Evolutionary conservation across 345 rosid species (phyloP), one percentile per base, ranked within the genome.

Genomic region (Jatropha curcas): DNA sequence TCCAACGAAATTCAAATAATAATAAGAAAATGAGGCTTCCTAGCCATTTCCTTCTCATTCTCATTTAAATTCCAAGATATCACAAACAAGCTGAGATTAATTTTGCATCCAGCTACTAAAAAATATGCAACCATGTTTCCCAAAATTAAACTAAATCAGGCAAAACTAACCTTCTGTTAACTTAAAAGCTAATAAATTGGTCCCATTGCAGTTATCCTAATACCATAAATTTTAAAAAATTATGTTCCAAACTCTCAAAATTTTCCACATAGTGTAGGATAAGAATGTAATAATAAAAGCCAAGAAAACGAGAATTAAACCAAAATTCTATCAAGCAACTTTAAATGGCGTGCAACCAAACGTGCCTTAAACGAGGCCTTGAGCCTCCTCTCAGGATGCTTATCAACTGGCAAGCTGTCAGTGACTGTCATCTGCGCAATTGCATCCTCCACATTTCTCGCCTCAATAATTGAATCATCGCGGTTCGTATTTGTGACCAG

Each of bases 291-390:
- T n/a, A 59, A 59, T 16, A 17, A 59, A 20, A 28, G 14, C 19
- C 10, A 6, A 33, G 4, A n/a, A 51, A 33, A 67, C 35, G 10
- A 28, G 5, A 48, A 48, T 3, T 48, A 19, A 4, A 14, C 53
- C 3, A 17, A 48, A 48, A 5, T n/a, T 16, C 4, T 48, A 16
- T 17, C 24, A 60, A 17, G 43, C 19, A 30, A 28, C 4, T 30
- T 4, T 24, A 7, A 1, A 9, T 19, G 14, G 31, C 2, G 12
- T 57, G 16, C 3, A 53, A 10, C 24, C 39, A 46, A 76, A 56
- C 70, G 67, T 51, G 90, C 99, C 97, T 95, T 95, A 80, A 92
- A 95, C 13, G 97, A 87, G 25, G 99, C 98, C 81, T 88, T 92
- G 22, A 95, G 92, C 79, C 99, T 81, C 79, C 83, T 87, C 72